These are phyloP conservation scores for Casuarina cunninghamiana DNA, from an alignment of 306 rosid species.

Conservation along the genomic window DNA sequence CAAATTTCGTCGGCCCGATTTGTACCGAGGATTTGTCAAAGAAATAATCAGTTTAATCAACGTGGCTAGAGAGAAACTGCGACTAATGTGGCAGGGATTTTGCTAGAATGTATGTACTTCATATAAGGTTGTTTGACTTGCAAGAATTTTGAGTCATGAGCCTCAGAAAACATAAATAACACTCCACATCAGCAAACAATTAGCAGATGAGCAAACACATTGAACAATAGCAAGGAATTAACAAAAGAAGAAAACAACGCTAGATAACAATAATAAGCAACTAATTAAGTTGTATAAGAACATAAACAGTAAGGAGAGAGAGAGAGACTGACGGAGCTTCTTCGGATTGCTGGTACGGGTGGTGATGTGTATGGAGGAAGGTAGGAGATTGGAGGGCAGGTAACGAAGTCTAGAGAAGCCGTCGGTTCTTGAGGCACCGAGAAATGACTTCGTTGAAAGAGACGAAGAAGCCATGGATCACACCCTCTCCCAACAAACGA, in stretches of 20 bases:
- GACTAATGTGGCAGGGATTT: not conserved
- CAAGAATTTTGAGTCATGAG: not conserved
- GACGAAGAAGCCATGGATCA: conserved; percentile 60
- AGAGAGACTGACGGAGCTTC: conserved; percentile 68
- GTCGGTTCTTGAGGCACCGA: conserved; percentile 46
- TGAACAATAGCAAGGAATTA: not conserved
- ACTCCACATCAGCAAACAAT: not conserved
- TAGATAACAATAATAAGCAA: not conserved
- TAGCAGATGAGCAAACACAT: not conserved
- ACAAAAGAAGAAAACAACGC: not conserved
- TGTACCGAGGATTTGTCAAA: not conserved
- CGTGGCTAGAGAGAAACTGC: not conserved
- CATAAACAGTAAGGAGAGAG: not conserved
- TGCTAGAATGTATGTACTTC: not conserved
- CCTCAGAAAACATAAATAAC: too few species aligned
- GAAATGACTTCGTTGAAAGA: conserved; percentile 64
- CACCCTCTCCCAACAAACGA: not conserved
- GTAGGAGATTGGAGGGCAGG: conserved; percentile 48
- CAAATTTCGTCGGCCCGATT: not conserved
- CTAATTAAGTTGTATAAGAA: not conserved
- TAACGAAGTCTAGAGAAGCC: conserved; percentile 46
- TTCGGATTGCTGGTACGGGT: conserved; percentile 42
- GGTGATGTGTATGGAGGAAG: conserved; percentile 46
- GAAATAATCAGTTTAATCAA: not conserved
- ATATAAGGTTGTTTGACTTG: not conserved